Base-by-base conservation (phyloP, 768 basidiomycete genomes). In the Boletus pseudopeckii region DNA sequence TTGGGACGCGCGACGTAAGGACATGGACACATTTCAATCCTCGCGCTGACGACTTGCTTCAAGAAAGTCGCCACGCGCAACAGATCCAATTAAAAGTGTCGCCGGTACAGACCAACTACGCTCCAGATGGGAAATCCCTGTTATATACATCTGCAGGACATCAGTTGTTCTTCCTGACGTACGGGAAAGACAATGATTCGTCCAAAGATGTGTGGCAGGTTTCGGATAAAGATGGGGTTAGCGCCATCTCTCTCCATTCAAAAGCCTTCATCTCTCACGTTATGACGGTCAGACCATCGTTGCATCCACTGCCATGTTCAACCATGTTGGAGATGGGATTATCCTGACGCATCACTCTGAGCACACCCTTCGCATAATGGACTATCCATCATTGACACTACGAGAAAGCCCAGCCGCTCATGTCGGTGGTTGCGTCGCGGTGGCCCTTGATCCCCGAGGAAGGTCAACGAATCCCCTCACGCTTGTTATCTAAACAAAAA, bases 1-100 rank as follows among this genome's bases (percentile, higher is more conserved):
- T 62, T 92, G 90, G 88, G 90, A 92, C 66, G 86, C 88, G 17
- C 76, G 90, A 68, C 88, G 90, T 92, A 72, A 58, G 82, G 72
- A 46, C 3, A 10, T 20, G 2, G 4, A 40, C 9, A 17, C 8
- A 34, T 15, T 7, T 37, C 26, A 11, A 17, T 32, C 33, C 10
- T 44, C 18, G 18, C 26, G 15, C 57, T 62, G 46, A 69, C 39
- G 20, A 47, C 44, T 28, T 34, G 6, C 34, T 48, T 54, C 2
- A 39, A 90, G 88, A 90, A 80, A 87, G 81, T 66, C 82, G 87
- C 48, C 74, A 80, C 57, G 75, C 76, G 5, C 89, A 90, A 66
- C 81, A 82, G 63, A 72, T 79, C 46, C 65, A 74, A 5, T 66
- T 84, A 24, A 89, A 86, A 63, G 72, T 77, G 4, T 79, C 82